A percentile compares a stretch with the other conserved stretches of the same genome.
phyloP scores from a whole-genome alignment of 169 alveolate species.

The Cryptosporidium baileyi region DNA sequence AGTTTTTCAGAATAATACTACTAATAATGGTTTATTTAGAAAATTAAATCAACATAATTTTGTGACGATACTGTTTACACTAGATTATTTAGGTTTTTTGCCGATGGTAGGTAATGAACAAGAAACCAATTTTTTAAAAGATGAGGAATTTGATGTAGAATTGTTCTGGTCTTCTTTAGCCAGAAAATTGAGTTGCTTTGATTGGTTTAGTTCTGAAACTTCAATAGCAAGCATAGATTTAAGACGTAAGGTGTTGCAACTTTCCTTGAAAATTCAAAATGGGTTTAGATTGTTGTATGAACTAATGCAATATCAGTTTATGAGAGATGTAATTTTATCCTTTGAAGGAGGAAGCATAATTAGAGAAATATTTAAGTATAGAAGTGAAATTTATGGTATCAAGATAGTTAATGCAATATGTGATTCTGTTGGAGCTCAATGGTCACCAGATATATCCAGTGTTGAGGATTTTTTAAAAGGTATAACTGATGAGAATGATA shows the following conservation, averaged over 20 bases:
- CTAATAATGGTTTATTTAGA: slow-evolving; percentile 20
- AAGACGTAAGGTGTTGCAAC: neutral
- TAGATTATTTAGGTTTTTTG: slow-evolving; percentile 48
- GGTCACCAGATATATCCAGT: slow-evolving; percentile 53
- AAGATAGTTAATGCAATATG: slow-evolving; percentile 30
- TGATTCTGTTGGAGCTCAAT: slow-evolving; percentile 54
- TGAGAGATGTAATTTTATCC: slow-evolving; percentile 54
- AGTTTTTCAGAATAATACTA: slow-evolving; percentile 6
- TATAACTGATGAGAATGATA: slow-evolving; percentile 12
- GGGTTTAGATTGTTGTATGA: slow-evolving; percentile 46
- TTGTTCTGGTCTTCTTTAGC: slow-evolving; percentile 57
- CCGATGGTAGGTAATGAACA: slow-evolving; percentile 51
- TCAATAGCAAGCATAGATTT: slow-evolving; percentile 7
- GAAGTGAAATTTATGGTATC: slow-evolving; percentile 35
- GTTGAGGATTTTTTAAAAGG: slow-evolving; percentile 62
- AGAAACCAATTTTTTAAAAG: neutral
- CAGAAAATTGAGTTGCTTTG: slow-evolving; percentile 62
- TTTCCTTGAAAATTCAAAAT: slow-evolving; percentile 29
- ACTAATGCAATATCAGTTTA: slow-evolving; percentile 37
- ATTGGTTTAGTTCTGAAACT: slow-evolving; percentile 43
- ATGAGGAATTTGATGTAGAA: slow-evolving; percentile 21
- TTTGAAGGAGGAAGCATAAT: slow-evolving; percentile 48
- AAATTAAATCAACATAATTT: slow-evolving; percentile 6
- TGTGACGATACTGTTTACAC: neutral
- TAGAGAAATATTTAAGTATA: slow-evolving; percentile 33